phyloP scores from a whole-genome alignment of 2,329 filamentous ascomycete species.

The Leptographium flavum region DNA sequence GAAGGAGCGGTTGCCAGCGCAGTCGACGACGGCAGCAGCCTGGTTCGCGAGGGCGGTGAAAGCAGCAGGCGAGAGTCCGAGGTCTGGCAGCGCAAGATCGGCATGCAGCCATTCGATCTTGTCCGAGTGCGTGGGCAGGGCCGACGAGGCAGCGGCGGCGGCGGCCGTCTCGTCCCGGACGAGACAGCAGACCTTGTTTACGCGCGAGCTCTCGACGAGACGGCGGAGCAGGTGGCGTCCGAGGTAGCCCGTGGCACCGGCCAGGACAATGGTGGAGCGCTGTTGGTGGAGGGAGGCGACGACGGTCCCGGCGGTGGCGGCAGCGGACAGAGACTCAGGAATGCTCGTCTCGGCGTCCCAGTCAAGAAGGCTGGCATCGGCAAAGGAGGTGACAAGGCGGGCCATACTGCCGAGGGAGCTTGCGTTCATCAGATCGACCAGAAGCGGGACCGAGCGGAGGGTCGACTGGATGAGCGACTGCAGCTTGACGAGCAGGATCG shows the following conservation, averaged over 20 bases:
- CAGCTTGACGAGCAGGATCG: conserved; percentile 21
- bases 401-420: conserved; percentile 27
- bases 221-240: conserved; percentile 22
- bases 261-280: conserved; percentile 18
- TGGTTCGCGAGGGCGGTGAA: conserved; percentile 1
- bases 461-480: conserved; percentile 18
- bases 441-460: conserved; percentile 11
- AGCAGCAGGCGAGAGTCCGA: conserved; percentile 6
- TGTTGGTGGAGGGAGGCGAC: background rate
- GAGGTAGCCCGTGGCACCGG: conserved; percentile 27
- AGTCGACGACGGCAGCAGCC: conserved; percentile 28
- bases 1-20: conserved; percentile 27
- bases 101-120: background rate
- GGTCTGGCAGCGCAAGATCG: background rate
- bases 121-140: no score
- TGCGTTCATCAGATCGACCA: conserved; percentile 23
- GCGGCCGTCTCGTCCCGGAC: no score
- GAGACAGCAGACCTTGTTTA: conserved; percentile 9
- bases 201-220: conserved; percentile 15
- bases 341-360: conserved; percentile 14
- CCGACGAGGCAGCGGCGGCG: background rate
- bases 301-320: no score
- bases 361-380: conserved; percentile 10
- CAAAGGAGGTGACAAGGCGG: conserved; percentile 12
- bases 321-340: no score